Base-by-base conservation (phyloP, 768 basidiomycete species). In the Tylopilus cervinicoccineus region DNA sequence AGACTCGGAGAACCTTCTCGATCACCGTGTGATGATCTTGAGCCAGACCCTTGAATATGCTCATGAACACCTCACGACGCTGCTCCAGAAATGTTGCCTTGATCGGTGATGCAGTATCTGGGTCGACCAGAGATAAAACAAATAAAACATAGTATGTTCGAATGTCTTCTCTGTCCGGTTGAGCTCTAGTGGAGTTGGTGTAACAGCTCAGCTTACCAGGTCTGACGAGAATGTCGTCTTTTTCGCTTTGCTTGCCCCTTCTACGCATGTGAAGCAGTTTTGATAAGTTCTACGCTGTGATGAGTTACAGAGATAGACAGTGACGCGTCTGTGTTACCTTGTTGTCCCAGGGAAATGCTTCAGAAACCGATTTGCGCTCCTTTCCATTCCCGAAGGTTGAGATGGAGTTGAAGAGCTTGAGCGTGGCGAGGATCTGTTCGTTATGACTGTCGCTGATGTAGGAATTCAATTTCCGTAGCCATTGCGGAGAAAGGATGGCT, bases 261-360 rank as follows among this genome's bases (percentile, higher is more conserved):
- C 87, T 75, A 24, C 88, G 75, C 86, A 88, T 86, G 33, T 76
- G 72, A 22, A 88, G 61, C 1, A 92, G 62, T 67, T 81, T 88
- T 3, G 80, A 76, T 4, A 89, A 68, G 22, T 76, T 76, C 88
- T 90, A 44, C 5, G 28, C 5, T 1, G 7, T 31, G 26, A 39
- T 43, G 23, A 51, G 46, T 47, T 20, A 45, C 52, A 23, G 13
- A 39, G 42, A 11, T 17, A 22, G 0, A 16, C 17, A 24, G 3
- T 34, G 9, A 49, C 11, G 24, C 11, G 19, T 28, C 11, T 7
- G 1, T 67, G 2, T 44, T 41, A 83, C 89, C 74, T 89, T 91
- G 26, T 76, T 73, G 48, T 88, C 87, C 89, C 89, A 92, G 6
- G 80, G 77, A 65, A 92, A 88, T 0, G 72, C 72, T 45, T 90